Conservation (phyloP, 2,329 filamentous ascomycete species). For the Talaromyces funiculosus region DNA sequence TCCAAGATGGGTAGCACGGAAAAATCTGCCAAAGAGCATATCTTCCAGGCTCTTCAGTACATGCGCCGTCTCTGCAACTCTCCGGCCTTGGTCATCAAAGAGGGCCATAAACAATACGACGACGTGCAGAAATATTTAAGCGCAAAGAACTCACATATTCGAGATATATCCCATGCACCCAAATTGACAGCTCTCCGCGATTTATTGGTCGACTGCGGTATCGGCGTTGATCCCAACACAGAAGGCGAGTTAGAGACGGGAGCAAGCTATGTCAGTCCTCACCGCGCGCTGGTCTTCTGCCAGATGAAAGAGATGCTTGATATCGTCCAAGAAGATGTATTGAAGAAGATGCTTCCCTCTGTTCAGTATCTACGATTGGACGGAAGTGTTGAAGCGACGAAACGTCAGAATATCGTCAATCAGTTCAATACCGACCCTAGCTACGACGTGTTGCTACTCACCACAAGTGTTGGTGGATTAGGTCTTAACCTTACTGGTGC, state of each 20-base stretch:
- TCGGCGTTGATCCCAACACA: conserved; percentile 63
- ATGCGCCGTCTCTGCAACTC: conserved; percentile 99
- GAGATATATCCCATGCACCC: conserved; percentile 81
- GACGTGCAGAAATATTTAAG: conserved; percentile 76
- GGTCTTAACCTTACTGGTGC: conserved; percentile 94
- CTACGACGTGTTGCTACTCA: conserved; percentile 88
- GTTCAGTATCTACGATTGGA: conserved; percentile 94
- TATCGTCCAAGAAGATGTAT: conserved; percentile 91
- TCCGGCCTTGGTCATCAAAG: conserved; percentile 91
- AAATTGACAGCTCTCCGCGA: conserved; percentile 88
- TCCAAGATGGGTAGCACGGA: conserved; percentile 78
- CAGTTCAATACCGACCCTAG: conserved; percentile 97
- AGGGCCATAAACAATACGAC: conserved; percentile 82
- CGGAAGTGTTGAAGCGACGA: conserved; percentile 84
- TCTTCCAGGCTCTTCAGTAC: conserved; percentile 97
- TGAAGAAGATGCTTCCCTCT: conserved; percentile 83
- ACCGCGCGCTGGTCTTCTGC: conserved; percentile 93
- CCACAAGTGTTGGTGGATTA: conserved; percentile 89
- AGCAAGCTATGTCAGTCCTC: conserved; percentile 82
- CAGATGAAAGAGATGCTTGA: conserved; percentile 99
- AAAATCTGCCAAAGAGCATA: conserved; percentile 93
- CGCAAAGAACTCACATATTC: conserved; percentile 72
- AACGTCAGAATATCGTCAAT: conserved; percentile 96
- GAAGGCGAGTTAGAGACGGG: conserved; percentile 54
- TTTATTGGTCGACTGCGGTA: conserved; percentile 95